Base-by-base conservation (phyloP, 345 rosid genomes). In the Eutrema japonicum region DNA sequence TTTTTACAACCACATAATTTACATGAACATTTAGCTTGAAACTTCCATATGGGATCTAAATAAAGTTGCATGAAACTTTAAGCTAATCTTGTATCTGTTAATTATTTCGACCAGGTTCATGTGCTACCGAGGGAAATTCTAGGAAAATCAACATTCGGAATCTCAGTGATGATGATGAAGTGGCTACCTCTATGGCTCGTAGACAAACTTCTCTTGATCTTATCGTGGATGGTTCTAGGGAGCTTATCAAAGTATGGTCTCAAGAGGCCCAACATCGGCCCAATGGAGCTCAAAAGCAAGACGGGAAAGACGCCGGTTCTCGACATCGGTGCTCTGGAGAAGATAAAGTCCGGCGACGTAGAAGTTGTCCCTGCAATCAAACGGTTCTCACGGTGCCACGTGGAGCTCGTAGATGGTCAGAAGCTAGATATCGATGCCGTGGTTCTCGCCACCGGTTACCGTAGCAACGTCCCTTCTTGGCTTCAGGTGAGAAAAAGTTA, bases 101-200 rank as follows among this genome's bases (percentile, higher is more conserved):
- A 47, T 22, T 69, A 47, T 38, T 16, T 61, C 71, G 47, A 50
- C 12, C 78, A 87, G 88, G 86, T 88, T 55, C 93, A 88, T 68
- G 87, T 88, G 10, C 51, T 88, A 60, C 93, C 90, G 2, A 85
- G 87, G 60, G 89, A 88, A 68, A 67, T 85, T 22, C 8, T 82
- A 7, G 91, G 91, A 56, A 84, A 72, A 67, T 88, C 93, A 27
- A 82, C 87, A 13, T 92, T 85, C 13, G 89, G 84, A 71, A 71
- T 86, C 63, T 84, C 88, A 2, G 76, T 82, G 68, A 43, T 79
- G 69, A 16, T 92, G 66, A 83, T 88, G 92, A 83, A 59, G 48
- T 92, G 96, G 96, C 71, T 89, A 11, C 93, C 97, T 1, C 79
- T 89, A 7, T 85, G 93, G 93, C 74, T 87, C 6, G 93, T 88